Conservation (phyloP, 2,329 filamentous ascomycete species). For the Periconia sp. region DNA sequence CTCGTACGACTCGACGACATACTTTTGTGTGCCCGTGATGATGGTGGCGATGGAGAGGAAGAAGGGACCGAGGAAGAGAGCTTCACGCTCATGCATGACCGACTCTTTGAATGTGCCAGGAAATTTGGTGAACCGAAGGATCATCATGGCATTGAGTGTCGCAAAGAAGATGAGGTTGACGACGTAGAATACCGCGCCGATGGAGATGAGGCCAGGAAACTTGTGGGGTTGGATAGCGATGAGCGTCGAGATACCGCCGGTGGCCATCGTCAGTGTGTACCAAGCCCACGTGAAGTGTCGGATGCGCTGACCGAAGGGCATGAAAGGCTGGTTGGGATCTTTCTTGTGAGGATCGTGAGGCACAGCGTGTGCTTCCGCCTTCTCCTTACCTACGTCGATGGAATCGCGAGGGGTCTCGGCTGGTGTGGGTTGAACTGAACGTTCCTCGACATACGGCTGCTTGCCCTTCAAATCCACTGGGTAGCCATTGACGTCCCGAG, state of each 20-base stretch:
- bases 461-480: constrained; percentile 28
- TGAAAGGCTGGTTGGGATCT: constrained; percentile 36
- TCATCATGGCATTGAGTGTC: constrained; percentile 28
- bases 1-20: constrained; percentile 34
- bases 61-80: constrained; percentile 51
- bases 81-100: constrained; percentile 54
- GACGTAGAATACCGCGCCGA: constrained; percentile 56
- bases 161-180: constrained; percentile 54
- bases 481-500: constrained; percentile 27
- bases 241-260: constrained; percentile 50
- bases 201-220: constrained; percentile 53
- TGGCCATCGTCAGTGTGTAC: constrained; percentile 52
- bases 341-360: constrained; percentile 30
- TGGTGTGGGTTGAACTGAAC: constrained; percentile 15
- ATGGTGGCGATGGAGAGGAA: constrained; percentile 46
- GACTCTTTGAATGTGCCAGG: constrained; percentile 49
- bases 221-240: constrained; percentile 47
- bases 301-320: constrained; percentile 30
- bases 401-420: constrained; percentile 16
- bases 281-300: constrained; percentile 52
- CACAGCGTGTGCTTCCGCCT: constrained; percentile 15
- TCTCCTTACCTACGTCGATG: constrained; percentile 34
- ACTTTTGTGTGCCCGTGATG: constrained; percentile 45
- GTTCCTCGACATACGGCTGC: constrained; percentile 16
- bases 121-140: constrained; percentile 50